Evolutionary conservation across 78 protist species (phyloP).

Genomic region (Cavenderia fasciculata): DNA sequence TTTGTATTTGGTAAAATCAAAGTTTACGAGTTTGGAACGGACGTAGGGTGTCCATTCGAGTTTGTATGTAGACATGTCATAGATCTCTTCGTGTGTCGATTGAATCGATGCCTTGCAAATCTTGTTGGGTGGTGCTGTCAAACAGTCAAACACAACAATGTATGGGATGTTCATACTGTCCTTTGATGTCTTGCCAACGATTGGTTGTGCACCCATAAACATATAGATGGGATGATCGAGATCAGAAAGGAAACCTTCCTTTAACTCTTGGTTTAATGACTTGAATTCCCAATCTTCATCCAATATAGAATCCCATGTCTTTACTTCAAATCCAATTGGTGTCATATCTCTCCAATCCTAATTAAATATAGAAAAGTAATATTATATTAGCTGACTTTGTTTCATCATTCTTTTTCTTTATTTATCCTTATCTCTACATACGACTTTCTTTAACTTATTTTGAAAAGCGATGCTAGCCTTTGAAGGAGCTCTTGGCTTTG

Average conservation of each 20-base stretch:
- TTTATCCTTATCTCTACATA: too few relatives aligned
- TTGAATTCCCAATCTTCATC: conserved; percentile 36
- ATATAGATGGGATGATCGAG: conserved; percentile 35
- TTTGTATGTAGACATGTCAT: not conserved
- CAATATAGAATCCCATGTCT: conserved; percentile 1
- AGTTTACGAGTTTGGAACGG: not conserved
- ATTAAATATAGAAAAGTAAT: too few relatives aligned
- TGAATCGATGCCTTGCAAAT: conserved; percentile 51
- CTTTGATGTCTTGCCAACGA: conserved; percentile 48
- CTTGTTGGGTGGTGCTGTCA: conserved; percentile 41
- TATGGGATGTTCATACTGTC: conserved; percentile 44
- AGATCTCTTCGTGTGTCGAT: conserved; percentile 35
- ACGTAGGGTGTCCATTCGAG: conserved; percentile 37
- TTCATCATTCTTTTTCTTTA: too few relatives aligned
- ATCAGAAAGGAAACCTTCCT: conserved; percentile 24
- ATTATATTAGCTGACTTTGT: too few relatives aligned
- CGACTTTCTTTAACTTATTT: too few relatives aligned
- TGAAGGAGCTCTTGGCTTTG: not conserved
- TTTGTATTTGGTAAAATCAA: not conserved
- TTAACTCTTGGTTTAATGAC: conserved; percentile 4
- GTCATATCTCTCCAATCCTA: conserved; percentile 68
- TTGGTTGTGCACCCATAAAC: conserved; percentile 75
- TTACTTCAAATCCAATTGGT: conserved; percentile 64
- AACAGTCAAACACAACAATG: conserved; percentile 57
- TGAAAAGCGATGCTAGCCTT: too few relatives aligned